A percentile compares a stretch with the other conserved stretches of the same genome.
phyloP scores from a whole-genome alignment of 2,329 filamentous ascomycete genomes.

The Ceratocystis huliohia region DNA sequence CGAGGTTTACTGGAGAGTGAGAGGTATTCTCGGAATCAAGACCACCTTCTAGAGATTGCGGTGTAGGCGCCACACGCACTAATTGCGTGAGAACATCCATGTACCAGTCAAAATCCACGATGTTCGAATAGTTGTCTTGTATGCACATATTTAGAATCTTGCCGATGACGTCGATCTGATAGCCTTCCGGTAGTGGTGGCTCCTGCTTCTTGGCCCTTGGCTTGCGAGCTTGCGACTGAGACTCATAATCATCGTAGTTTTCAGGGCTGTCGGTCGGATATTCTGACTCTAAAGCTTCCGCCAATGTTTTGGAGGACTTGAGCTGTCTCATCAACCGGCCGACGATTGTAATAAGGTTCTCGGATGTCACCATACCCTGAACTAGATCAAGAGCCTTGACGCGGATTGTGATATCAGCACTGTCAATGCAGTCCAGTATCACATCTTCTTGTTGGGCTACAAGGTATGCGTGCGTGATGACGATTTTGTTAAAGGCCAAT shows the following conservation, averaged over 20 bases:
- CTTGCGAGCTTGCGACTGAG: neutral
- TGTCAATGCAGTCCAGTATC: conserved; percentile 91
- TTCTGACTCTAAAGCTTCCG: conserved; percentile 9
- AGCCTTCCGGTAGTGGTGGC: conserved; percentile 65
- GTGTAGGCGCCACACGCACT: conserved; percentile 53
- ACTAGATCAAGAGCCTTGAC: conserved; percentile 85
- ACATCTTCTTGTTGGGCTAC: conserved; percentile 92
- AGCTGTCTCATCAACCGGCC: conserved; percentile 80
- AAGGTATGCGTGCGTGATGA: conserved; percentile 71
- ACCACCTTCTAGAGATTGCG: conserved; percentile 30
- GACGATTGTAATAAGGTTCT: conserved; percentile 74
- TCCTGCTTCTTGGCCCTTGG: conserved; percentile 25
- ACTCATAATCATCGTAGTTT: conserved; percentile 17
- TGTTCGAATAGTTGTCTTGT: conserved; percentile 70
- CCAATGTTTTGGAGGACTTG: conserved; percentile 39
- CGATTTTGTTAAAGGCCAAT: conserved; percentile 90
- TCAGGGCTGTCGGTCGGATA: neutral
- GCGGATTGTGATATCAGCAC: conserved; percentile 88
- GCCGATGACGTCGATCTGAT: conserved; percentile 68
- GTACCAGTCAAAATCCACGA: conserved; percentile 95
- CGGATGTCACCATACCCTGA: conserved; percentile 81
- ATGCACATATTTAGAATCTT: conserved; percentile 83
- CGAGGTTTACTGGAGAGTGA: conserved; percentile 19
- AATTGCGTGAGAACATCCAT: conserved; percentile 80
- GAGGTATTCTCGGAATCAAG: conserved; percentile 24